Percentiles rank a stretch among this genome's conserved stretches.
Evolutionary conservation across 306 rosid genomes (phyloP).

Genomic region (Pyrus betulifolia): DNA sequence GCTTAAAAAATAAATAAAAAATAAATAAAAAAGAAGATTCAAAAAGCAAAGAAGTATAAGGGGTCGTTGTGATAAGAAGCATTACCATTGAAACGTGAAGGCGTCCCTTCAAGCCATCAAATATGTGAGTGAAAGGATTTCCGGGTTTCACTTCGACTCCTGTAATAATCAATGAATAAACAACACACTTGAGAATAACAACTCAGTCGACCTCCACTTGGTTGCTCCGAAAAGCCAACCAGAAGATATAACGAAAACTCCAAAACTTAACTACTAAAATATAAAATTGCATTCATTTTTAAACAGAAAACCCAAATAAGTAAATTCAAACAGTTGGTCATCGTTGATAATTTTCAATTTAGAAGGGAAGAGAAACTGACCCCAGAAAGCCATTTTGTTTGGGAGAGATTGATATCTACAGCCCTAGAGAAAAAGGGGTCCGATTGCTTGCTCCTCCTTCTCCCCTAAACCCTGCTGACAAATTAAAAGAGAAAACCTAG

Average conservation of each 20-base stretch:
- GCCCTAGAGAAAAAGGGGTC: too few relatives aligned
- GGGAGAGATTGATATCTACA: too few relatives aligned
- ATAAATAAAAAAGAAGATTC: fast-evolving
- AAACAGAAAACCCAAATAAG: too few relatives aligned
- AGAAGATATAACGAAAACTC: too few relatives aligned
- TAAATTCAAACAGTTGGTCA: too few relatives aligned
- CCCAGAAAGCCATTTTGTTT: too few relatives aligned
- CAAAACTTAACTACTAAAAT: too few relatives aligned
- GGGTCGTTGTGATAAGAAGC: background rate
- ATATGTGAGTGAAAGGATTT: conserved; percentile 53
- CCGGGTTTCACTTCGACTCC: conserved; percentile 88
- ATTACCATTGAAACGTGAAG: conserved; percentile 80
- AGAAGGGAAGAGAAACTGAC: too few relatives aligned
- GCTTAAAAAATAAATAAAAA: too few relatives aligned
- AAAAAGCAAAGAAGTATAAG: background rate
- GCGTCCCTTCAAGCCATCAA: conserved; percentile 53
- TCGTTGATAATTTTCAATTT: too few relatives aligned
- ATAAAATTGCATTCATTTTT: too few relatives aligned
- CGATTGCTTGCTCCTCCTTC: background rate
- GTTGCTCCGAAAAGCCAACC: too few relatives aligned
- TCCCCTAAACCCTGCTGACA: background rate
- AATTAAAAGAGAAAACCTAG: background rate
- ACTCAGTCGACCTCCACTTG: background rate
- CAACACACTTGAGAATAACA: background rate
- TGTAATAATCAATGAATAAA: conserved; percentile 3